Percentiles rank a stretch among this genome's conserved stretches.
These are phyloP conservation scores for Aspergillus incahuasiensis DNA, from an alignment of 495 filamentous ascomycete species.

Conservation along the genomic window DNA sequence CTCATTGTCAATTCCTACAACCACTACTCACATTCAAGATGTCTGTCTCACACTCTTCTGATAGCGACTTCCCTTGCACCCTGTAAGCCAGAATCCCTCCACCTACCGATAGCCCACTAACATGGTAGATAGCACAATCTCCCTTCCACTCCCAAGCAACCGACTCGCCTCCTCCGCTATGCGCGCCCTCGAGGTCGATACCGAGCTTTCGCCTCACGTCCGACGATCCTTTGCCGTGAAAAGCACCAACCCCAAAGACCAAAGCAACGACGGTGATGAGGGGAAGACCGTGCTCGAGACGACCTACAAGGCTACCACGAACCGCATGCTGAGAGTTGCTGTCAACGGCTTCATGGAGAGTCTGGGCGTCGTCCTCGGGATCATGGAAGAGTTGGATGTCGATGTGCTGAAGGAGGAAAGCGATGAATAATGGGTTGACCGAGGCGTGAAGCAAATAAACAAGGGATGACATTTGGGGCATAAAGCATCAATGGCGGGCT, in stretches of 20 bases:
- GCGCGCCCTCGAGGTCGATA: slow-evolving; percentile 74
- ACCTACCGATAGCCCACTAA: slow-evolving; percentile 10
- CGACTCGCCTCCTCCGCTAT: slow-evolving; percentile 75
- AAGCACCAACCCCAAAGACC: slow-evolving; percentile 25
- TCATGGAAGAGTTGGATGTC: slow-evolving; percentile 84
- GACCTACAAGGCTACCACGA: slow-evolving; percentile 84
- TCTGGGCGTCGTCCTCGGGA: slow-evolving; percentile 71
- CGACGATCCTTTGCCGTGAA: slow-evolving; percentile 61
- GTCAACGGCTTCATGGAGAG: slow-evolving; percentile 99
- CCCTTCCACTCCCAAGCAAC: slow-evolving; percentile 76
- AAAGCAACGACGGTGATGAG: slow-evolving; percentile 26
- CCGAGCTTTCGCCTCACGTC: slow-evolving; percentile 81
- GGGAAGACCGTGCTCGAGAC: slow-evolving; percentile 59
- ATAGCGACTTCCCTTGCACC: slow-evolving; percentile 63
- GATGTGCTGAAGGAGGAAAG: slow-evolving; percentile 59
- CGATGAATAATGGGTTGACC: slow-evolving; percentile 20
- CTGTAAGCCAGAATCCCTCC: slow-evolving; percentile 48
- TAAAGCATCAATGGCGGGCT: no score
- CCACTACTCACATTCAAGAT: background rate
- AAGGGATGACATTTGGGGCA: background rate
- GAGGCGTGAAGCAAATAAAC: background rate
- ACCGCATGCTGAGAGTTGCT: slow-evolving; percentile 92
- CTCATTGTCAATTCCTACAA: background rate
- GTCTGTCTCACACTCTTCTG: slow-evolving; percentile 13
- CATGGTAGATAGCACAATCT: slow-evolving; percentile 56